A percentile compares a stretch with the other conserved stretches of the same genome.
phyloP scores from a whole-genome alignment of 768 basidiomycete genomes.

The Paxillus rubicundulus region DNA sequence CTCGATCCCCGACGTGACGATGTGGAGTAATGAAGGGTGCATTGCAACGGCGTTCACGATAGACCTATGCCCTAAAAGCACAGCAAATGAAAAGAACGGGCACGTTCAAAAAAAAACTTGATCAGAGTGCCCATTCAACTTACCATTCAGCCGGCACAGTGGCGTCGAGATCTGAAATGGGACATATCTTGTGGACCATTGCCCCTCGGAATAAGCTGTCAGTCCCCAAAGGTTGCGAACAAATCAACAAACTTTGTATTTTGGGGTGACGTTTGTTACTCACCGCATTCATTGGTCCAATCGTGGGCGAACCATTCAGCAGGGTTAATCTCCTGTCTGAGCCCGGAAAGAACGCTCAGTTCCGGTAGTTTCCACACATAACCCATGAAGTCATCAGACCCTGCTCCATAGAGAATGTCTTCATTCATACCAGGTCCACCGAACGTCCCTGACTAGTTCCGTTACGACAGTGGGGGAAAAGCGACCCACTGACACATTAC shows the following conservation, averaged over 20 bases:
- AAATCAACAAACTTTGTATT: conserved; percentile 8
- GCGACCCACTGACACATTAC: conserved; percentile 32
- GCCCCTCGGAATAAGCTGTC: conserved; percentile 47
- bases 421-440: conserved; percentile 53
- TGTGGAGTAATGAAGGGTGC: conserved; percentile 66
- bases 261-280: conserved; percentile 8
- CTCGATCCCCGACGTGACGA: conserved; percentile 75
- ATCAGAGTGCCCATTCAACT: conserved; percentile 4
- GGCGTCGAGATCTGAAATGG: conserved; percentile 67
- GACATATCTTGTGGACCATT: conserved; percentile 44
- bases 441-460: conserved; percentile 68
- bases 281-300: conserved; percentile 33
- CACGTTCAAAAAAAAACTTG: background rate
- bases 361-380: conserved; percentile 79
- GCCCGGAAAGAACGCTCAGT: conserved; percentile 39
- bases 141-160: conserved; percentile 57
- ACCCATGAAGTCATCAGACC: conserved; percentile 79
- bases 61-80: conserved; percentile 58
- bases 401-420: conserved; percentile 66
- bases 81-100: conserved; percentile 3
- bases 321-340: conserved; percentile 44
- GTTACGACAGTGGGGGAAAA: background rate
- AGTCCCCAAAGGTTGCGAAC: background rate
- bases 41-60: conserved; percentile 74
- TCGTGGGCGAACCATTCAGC: conserved; percentile 44